These are phyloP conservation scores for Gossypium aridum DNA, from an alignment of 441 rosid species.

Conservation along the genomic window DNA sequence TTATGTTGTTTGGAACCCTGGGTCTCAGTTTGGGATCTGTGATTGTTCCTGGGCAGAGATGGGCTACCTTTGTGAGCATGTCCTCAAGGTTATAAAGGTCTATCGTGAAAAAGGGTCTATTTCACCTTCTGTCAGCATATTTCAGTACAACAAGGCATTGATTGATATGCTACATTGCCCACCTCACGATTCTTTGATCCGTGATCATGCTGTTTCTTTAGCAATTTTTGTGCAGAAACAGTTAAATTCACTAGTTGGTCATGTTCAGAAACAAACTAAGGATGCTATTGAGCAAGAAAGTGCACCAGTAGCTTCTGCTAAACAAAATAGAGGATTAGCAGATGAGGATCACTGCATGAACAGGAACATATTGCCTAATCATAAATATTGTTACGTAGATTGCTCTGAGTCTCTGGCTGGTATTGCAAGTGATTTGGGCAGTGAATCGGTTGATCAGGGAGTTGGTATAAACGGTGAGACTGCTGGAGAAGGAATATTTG, in stretches of 20 bases:
- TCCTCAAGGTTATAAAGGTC: slow-evolving; percentile 46
- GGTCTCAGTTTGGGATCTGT: slow-evolving; percentile 70
- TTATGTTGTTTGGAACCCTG: slow-evolving; percentile 68
- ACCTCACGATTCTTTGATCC: slow-evolving; percentile 61
- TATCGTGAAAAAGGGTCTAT: slow-evolving; percentile 30
- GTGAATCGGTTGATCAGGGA: slow-evolving; percentile 8
- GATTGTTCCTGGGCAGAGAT: slow-evolving; percentile 72
- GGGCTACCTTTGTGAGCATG: slow-evolving; percentile 79
- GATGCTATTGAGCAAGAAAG: slow-evolving; percentile 16
- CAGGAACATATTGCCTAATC: slow-evolving; percentile 11
- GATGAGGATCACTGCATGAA: background rate
- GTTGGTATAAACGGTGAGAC: background rate
- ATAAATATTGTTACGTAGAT: slow-evolving; percentile 6
- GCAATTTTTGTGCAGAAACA: slow-evolving; percentile 55
- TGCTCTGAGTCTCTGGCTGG: slow-evolving; percentile 10
- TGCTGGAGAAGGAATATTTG: slow-evolving; percentile 18
- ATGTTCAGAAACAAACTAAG: slow-evolving; percentile 13
- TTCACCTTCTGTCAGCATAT: slow-evolving; percentile 43
- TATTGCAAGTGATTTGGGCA: slow-evolving; percentile 14
- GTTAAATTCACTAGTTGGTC: slow-evolving; percentile 31
- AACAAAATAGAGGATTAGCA: slow-evolving; percentile 15
- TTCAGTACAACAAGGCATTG: slow-evolving; percentile 58
- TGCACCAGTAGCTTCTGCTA: slow-evolving; percentile 4
- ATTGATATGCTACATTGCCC: slow-evolving; percentile 52
- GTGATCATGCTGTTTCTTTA: slow-evolving; percentile 73